A percentile compares a stretch with the other conserved stretches of the same genome.
phyloP scores from a whole-genome alignment of 129 eudicot species.

The Artemisia argyi region DNA sequence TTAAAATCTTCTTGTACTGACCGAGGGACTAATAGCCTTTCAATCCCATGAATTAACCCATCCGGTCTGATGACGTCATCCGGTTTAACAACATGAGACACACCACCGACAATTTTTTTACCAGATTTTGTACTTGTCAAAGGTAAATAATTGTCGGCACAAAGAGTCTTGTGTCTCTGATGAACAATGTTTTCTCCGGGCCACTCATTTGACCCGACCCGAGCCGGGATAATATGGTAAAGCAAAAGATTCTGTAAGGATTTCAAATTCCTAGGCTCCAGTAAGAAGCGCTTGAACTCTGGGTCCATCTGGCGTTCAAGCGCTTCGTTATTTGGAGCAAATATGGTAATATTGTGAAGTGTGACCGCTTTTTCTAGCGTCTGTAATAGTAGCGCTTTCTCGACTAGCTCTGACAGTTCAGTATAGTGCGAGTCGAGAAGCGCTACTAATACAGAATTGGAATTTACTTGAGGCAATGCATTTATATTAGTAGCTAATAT shows the following conservation, averaged over 20 bases:
- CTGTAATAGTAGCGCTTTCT: conserved; percentile 64
- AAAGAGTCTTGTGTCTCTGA: background rate
- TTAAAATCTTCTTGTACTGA: conserved; percentile 84
- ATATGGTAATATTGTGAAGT: conserved; percentile 58
- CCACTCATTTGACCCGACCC: conserved; percentile 24
- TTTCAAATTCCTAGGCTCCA: conserved; percentile 19
- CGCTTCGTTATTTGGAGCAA: conserved; percentile 18
- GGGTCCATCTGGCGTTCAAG: conserved; percentile 12
- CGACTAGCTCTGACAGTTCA: conserved; percentile 72
- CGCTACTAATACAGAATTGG: conserved; percentile 46
- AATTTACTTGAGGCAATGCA: conserved; percentile 36
- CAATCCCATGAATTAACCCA: conserved; percentile 91
- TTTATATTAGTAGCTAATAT: background rate
- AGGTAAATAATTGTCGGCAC: conserved; percentile 4
- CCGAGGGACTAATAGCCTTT: conserved; percentile 57
- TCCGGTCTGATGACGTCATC: conserved; percentile 78
- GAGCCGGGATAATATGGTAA: conserved; percentile 41
- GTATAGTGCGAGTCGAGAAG: conserved; percentile 55
- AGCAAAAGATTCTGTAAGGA: conserved; percentile 17
- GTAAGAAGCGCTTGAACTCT: conserved; percentile 23
- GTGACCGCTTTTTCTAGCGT: conserved; percentile 52
- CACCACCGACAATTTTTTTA: conserved; percentile 39
- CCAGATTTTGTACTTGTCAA: conserved; percentile 6
- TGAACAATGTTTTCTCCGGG: background rate
- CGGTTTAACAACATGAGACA: conserved; percentile 45